Conservation (phyloP, 768 basidiomycete species). For the Mycena rosella region DNA sequence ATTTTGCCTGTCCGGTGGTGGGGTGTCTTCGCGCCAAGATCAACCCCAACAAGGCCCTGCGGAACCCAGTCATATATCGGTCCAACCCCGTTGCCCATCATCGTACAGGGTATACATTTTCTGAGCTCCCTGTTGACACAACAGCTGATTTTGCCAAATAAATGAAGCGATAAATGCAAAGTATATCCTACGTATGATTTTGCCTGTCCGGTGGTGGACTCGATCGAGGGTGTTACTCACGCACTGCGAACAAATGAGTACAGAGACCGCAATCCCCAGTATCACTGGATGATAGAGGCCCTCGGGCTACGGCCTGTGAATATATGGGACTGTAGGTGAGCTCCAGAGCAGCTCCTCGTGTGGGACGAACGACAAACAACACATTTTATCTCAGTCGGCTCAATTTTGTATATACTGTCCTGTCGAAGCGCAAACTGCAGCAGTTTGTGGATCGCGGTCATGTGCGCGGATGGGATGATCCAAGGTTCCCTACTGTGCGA, state of each 20-base stretch:
- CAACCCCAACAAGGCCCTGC: slow-evolving; percentile 94
- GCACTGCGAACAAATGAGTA: slow-evolving; percentile 98
- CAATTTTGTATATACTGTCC: slow-evolving; percentile 94
- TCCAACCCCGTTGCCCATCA: slow-evolving; percentile 88
- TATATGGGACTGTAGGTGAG: slow-evolving; percentile 96
- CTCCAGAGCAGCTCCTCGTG: no score
- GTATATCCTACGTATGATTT: slow-evolving; percentile 99
- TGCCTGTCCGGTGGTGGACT: slow-evolving; percentile 95
- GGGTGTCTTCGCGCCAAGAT: slow-evolving; percentile 98
- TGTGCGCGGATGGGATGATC: slow-evolving; percentile 99
- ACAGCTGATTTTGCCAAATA: no score
- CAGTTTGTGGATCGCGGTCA: slow-evolving; percentile 84
- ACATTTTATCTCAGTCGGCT: slow-evolving; percentile 87
- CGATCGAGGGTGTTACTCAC: slow-evolving; percentile 95
- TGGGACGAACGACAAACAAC: no score
- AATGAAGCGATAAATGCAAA: slow-evolving; percentile 86
- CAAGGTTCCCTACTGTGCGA: slow-evolving; percentile 75
- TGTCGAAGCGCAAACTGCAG: slow-evolving; percentile 95
- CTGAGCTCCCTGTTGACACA: no score
- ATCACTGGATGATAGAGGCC: slow-evolving; percentile 94
- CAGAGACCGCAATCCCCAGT: slow-evolving; percentile 95
- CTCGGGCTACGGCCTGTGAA: slow-evolving; percentile 81
- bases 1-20: slow-evolving; percentile 96
- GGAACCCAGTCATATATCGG: slow-evolving; percentile 94
- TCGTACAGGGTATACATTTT: slow-evolving; percentile 72